Evolutionary conservation across 2,329 filamentous ascomycete genomes (phyloP).

Genomic region (Aspergillus sp.): DNA sequence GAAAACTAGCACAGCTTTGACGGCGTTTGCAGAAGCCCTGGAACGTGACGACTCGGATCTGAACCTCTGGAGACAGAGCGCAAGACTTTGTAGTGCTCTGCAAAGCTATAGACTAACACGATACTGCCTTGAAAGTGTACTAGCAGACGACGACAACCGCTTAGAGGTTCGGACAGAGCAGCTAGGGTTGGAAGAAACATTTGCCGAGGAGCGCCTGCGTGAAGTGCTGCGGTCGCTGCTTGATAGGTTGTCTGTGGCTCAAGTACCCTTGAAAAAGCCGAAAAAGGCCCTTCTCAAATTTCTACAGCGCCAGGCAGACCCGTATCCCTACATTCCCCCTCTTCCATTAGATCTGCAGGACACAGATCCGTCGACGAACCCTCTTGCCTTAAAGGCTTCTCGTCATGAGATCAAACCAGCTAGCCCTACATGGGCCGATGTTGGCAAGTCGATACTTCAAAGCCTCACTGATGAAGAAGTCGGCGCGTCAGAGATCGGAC

Average conservation of each 20-base stretch:
- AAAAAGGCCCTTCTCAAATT: slow-evolving; percentile 55
- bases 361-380: slow-evolving; percentile 31
- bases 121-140: slow-evolving; percentile 64
- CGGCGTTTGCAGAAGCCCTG: slow-evolving; percentile 61
- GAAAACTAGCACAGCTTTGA: slow-evolving; percentile 47
- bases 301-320: slow-evolving; percentile 57
- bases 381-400: slow-evolving; percentile 40
- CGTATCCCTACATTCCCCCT: slow-evolving; percentile 51
- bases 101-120: slow-evolving; percentile 60
- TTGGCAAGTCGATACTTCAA: slow-evolving; percentile 52
- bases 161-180: slow-evolving; percentile 56
- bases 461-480: slow-evolving; percentile 45
- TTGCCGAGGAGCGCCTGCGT: slow-evolving; percentile 55
- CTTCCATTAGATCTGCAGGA: slow-evolving; percentile 33
- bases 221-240: slow-evolving; percentile 53
- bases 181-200: slow-evolving; percentile 59
- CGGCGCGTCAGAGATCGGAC: slow-evolving; percentile 26
- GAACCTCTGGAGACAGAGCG: slow-evolving; percentile 64
- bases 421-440: slow-evolving; percentile 48
- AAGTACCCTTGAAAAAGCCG: slow-evolving; percentile 52
- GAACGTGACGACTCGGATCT: slow-evolving; percentile 66
- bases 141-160: slow-evolving; percentile 62
- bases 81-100: slow-evolving; percentile 58
- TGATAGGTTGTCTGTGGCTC: slow-evolving; percentile 57
- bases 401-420: slow-evolving; percentile 41